Evolutionary conservation across 306 rosid species (phyloP).

Genomic region (Cotoneaster glaucophyllus): DNA sequence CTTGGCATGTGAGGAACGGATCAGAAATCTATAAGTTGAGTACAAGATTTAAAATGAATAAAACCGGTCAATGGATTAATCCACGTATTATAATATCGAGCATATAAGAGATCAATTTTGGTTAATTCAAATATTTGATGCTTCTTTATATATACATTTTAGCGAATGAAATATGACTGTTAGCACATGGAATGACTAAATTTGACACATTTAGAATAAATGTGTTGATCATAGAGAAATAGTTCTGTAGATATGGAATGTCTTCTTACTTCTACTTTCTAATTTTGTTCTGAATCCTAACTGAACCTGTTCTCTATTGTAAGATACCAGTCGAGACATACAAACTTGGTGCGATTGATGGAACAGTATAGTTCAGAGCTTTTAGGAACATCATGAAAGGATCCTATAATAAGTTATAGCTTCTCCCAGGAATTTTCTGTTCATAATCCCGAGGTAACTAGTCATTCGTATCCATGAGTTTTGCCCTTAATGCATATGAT

Average conservation of each 20-base stretch:
- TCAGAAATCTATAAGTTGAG: neutral
- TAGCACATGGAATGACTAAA: neutral
- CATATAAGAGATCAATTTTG: neutral
- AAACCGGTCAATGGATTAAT: neutral
- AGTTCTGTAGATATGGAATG: neutral
- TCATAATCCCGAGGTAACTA: slow-evolving; percentile 54
- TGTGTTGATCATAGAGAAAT: neutral
- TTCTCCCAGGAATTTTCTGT: slow-evolving; percentile 54
- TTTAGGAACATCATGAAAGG: slow-evolving; percentile 57
- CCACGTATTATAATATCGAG: neutral
- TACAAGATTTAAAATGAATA: neutral
- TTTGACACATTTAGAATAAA: neutral
- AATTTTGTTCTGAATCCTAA: neutral
- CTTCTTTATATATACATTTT: neutral
- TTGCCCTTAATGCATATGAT: neutral
- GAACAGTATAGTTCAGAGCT: slow-evolving; percentile 54
- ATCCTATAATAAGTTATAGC: slow-evolving; percentile 63
- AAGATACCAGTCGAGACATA: slow-evolving; percentile 40
- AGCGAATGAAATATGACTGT: neutral
- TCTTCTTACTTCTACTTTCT: neutral
- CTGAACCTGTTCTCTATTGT: neutral
- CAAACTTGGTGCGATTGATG: slow-evolving; percentile 71
- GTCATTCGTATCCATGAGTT: neutral
- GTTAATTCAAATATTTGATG: neutral
- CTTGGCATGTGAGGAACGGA: neutral